Conservation (phyloP, 2,329 filamentous ascomycete genomes). For the Mariannaea elegans region DNA sequence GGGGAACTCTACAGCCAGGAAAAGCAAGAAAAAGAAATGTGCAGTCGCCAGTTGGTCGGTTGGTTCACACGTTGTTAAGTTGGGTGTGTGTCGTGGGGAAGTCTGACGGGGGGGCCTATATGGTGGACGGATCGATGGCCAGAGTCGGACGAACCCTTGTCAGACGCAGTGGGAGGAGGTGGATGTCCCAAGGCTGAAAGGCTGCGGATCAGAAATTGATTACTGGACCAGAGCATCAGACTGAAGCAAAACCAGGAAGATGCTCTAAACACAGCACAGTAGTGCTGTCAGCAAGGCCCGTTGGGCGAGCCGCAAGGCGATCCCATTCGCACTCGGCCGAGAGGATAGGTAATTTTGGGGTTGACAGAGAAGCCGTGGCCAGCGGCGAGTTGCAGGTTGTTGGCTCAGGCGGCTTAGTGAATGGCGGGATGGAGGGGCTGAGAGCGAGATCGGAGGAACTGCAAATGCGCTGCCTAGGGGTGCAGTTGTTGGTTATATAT, state of each 20-base stretch:
- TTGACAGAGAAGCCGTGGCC: background rate
- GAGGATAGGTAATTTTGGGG: background rate
- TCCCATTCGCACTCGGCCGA: constrained; percentile 21
- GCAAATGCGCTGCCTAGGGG: background rate
- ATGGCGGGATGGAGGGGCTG: background rate
- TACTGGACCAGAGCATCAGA: background rate
- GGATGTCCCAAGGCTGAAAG: background rate
- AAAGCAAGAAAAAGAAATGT: constrained; percentile 13
- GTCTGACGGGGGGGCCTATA: constrained; percentile 10
- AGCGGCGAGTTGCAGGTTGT: background rate
- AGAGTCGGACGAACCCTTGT: constrained; percentile 22
- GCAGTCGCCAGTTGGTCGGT: constrained; percentile 6
- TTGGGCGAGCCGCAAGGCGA: constrained; percentile 1
- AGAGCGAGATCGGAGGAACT: constrained; percentile 7
- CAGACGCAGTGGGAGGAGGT: constrained; percentile 1
- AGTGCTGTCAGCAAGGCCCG: constrained; percentile 4
- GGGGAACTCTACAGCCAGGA: constrained; percentile 6
- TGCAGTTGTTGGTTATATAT: background rate
- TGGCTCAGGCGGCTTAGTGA: background rate
- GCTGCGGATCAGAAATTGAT: background rate
- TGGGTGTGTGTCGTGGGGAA: constrained; percentile 14
- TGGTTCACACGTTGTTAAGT: constrained; percentile 10
- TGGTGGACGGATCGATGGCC: constrained; percentile 8
- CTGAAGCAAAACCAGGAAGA: background rate
- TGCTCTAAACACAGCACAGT: background rate